Conservation (phyloP, 768 basidiomycete species). For the Panellus pusillus region DNA sequence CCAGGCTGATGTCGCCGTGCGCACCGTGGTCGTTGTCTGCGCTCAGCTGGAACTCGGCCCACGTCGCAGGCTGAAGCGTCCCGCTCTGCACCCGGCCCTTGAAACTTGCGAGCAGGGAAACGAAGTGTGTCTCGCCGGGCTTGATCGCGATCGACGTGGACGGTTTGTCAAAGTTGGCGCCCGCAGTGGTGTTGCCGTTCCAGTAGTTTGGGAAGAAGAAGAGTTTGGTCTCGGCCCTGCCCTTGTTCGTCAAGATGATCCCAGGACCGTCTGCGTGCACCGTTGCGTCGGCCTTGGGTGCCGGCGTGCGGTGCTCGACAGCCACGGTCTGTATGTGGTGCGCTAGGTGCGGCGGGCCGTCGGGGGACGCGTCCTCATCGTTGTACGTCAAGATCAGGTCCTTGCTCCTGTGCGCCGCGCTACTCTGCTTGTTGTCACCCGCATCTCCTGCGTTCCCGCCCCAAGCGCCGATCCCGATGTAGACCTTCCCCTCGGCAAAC, state of each 20-base stretch:
- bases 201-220: conserved; percentile 4
- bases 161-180: conserved; percentile 1
- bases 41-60: conserved; percentile 4
- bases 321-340: not conserved
- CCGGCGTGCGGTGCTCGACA: not conserved
- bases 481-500: not conserved
- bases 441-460: not conserved
- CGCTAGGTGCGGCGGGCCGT: not conserved
- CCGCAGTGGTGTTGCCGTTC: conserved; percentile 1
- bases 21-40: conserved; percentile 1
- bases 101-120: not conserved
- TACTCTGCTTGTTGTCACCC: not conserved
- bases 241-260: not conserved
- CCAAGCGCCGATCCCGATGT: not conserved
- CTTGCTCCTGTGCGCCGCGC: conserved; percentile 1
- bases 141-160: not conserved
- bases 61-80: not conserved
- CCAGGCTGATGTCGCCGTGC: conserved; percentile 1
- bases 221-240: not conserved
- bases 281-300: not conserved
- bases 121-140: conserved; percentile 4
- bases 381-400: not conserved
- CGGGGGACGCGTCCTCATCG: conserved; percentile 2
- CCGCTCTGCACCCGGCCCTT: conserved; percentile 3
- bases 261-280: not conserved